Percentiles rank a stretch among this genome's conserved stretches.
Conservation (phyloP, 2,329 filamentous ascomycete species). For the Aspergillus latus region DNA sequence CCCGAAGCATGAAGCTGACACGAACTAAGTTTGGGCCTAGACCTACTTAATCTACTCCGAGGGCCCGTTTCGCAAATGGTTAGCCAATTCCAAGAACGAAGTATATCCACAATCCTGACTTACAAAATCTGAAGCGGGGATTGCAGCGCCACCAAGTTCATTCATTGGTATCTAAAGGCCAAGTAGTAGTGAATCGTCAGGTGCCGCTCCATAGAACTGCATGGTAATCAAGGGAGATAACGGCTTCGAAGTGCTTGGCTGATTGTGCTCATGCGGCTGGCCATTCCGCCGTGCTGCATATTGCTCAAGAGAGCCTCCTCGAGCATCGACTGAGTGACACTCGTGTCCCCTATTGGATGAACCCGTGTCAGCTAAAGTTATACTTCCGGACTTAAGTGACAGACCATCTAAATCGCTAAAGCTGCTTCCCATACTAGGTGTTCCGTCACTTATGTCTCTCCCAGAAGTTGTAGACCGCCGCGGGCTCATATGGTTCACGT, state of each 20-base stretch:
- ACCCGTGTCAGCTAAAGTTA: constrained; percentile 6
- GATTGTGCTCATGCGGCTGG: constrained; percentile 51
- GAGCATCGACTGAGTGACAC: constrained; percentile 63
- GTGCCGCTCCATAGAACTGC: not conserved
- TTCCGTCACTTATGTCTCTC: constrained; percentile 54
- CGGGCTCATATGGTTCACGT: constrained; percentile 51
- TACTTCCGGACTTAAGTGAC: not conserved
- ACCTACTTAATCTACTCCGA: not conserved
- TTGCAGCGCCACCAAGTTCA: not conserved
- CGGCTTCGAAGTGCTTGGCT: constrained; percentile 57
- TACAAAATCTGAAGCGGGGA: not conserved
- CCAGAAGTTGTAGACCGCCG: constrained; percentile 37
- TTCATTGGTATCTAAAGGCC: not conserved
- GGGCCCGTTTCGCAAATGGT: not conserved
- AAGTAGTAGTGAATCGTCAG: not conserved
- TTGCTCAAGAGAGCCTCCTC: constrained; percentile 65
- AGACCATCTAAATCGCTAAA: constrained; percentile 65
- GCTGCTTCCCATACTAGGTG: constrained; percentile 64
- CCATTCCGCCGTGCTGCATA: constrained; percentile 56
- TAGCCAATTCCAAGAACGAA: not conserved
- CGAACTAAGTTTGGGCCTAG: not conserved
- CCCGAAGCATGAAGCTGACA: not conserved
- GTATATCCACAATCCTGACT: not conserved
- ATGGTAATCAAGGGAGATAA: constrained; percentile 38
- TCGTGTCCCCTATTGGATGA: constrained; percentile 49